These are phyloP conservation scores for Monosporascus sp. DNA, from an alignment of 2,329 filamentous ascomycete genomes.

Conservation along the genomic window DNA sequence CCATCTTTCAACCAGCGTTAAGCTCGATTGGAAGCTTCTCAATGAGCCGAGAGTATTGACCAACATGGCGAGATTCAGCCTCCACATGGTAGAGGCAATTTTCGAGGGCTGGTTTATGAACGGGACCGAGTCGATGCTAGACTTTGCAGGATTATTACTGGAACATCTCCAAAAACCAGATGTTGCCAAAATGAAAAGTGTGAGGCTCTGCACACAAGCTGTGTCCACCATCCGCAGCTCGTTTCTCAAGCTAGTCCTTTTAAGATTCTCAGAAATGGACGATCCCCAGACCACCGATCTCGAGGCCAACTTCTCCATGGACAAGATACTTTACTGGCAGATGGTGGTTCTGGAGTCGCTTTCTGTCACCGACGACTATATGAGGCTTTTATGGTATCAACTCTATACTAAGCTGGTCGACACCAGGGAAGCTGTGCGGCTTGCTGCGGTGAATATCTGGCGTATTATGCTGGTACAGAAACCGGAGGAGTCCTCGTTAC, in stretches of 20 bases:
- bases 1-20: slow-evolving; percentile 64
- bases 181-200: slow-evolving; percentile 73
- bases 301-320: slow-evolving; percentile 67
- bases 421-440: slow-evolving; percentile 58
- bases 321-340: slow-evolving; percentile 93
- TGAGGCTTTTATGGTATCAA: slow-evolving; percentile 86
- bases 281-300: slow-evolving; percentile 53
- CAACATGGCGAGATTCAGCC: slow-evolving; percentile 76
- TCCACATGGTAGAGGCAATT: slow-evolving; percentile 81
- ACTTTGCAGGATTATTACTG: slow-evolving; percentile 78
- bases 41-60: slow-evolving; percentile 79
- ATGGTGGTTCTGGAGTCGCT: slow-evolving; percentile 78
- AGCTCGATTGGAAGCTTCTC: slow-evolving; percentile 65
- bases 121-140: slow-evolving; percentile 75
- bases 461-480: slow-evolving; percentile 93
- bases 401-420: slow-evolving; percentile 86
- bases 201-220: slow-evolving; percentile 84
- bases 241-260: slow-evolving; percentile 72
- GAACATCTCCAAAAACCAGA: slow-evolving; percentile 88
- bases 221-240: slow-evolving; percentile 70
- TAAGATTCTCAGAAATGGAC: slow-evolving; percentile 80
- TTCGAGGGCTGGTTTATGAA: slow-evolving; percentile 97
- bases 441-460: slow-evolving; percentile 78
- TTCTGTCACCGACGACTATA: slow-evolving; percentile 71
- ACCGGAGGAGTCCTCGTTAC: slow-evolving; percentile 69